Evolutionary conservation across 2,329 filamentous ascomycete genomes (phyloP), one percentile per base, ranked within the genome.

Genomic region (Penicillium sp.): DNA sequence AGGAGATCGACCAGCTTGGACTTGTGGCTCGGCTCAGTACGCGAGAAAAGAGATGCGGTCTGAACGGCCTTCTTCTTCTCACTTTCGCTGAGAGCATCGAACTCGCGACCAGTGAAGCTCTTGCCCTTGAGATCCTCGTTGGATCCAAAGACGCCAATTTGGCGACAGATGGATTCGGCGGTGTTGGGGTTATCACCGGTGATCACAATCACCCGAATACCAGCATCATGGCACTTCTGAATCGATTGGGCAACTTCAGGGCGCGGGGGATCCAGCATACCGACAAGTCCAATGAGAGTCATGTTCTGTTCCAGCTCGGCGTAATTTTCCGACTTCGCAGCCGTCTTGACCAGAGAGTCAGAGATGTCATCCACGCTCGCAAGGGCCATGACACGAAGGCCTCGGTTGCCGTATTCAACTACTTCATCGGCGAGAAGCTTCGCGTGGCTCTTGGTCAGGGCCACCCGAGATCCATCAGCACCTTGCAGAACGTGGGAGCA

Each of bases 171-270:
- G 47, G 88, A 91, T 73, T 98, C 93, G 7, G 93, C 93, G 3
- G 93, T 98, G 72, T 94, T 94, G 63, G 86, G 89, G 72, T 95
- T 98, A 71, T 98, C 93, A 60, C 93, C 93, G 38, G 93, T 98
- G 67, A 98, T 96, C 51, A 98, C 93, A 54, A 98, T 88, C 34
- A 98, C 88, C 47, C 93, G 86, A 57, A 98, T 97, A 54, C 93
- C 93, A 54, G 93, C 93, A 48, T 87, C 83, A 67, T 84, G 87
- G 71, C 93, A 98, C 67, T 94, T 86, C 60, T 77, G 76, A 57
- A 98, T 94, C 33, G 93, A 93, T 35, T 73, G 77, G 36, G 86
- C 79, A 8, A 97, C 93, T 71, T 98, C 93, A 33, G 88, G 86
- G 25, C 93, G 87, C 58, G 93, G 93, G 56, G 93, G 93, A 64